phyloP scores from a whole-genome alignment of 192 early-diverging fungal species.

The Anaeromyces robustus region DNA sequence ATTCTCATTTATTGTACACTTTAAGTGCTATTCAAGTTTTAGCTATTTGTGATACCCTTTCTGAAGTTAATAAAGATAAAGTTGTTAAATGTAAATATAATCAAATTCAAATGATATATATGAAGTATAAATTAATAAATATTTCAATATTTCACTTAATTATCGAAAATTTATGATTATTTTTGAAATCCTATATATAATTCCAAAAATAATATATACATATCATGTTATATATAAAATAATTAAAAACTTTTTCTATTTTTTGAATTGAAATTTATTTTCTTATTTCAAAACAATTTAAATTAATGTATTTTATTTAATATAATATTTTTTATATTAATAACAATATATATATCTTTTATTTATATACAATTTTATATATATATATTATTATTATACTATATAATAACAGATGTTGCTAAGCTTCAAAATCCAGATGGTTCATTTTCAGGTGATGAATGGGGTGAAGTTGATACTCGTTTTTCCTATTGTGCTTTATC shows the following conservation, averaged over 20 bases:
- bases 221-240: too few relatives aligned
- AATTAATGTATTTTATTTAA: too few relatives aligned
- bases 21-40: conserved; percentile 82
- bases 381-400: too few relatives aligned
- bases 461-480: conserved; percentile 88
- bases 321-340: too few relatives aligned
- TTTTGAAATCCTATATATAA: too few relatives aligned
- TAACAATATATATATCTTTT: too few relatives aligned
- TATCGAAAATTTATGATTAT: too few relatives aligned
- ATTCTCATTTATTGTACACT: conserved; percentile 81
- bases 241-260: too few relatives aligned
- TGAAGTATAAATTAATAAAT: background rate
- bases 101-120: background rate
- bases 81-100: conserved; percentile 48
- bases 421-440: conserved; percentile 47
- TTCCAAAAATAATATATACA: too few relatives aligned
- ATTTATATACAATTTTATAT: background rate
- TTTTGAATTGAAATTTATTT: too few relatives aligned
- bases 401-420: conserved; percentile 34
- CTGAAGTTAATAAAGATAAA: conserved; percentile 46
- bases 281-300: too few relatives aligned
- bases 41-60: conserved; percentile 61
- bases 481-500: conserved; percentile 79
- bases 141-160: too few relatives aligned
- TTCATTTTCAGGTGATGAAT: conserved; percentile 77